Conservation (phyloP, 352 stramenopile genomes). For the Phytophthora sojae region DNA sequence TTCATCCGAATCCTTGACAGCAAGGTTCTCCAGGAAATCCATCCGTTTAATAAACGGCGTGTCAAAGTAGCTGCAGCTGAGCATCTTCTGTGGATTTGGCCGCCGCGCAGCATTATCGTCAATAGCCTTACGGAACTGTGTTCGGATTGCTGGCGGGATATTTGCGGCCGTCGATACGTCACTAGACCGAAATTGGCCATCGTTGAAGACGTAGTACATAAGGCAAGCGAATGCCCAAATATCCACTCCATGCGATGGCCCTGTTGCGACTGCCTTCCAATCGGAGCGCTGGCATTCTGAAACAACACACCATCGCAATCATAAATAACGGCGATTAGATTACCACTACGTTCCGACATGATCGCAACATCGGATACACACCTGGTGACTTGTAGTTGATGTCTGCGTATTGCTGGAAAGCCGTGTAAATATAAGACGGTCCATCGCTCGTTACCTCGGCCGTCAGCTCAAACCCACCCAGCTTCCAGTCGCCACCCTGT, state of each 20-base stretch:
- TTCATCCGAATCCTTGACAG: constrained; percentile 93
- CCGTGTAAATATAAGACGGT: constrained; percentile 78
- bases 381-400: constrained; percentile 83
- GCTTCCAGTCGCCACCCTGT: constrained; percentile 95
- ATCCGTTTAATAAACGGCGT: constrained; percentile 94
- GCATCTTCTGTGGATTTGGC: constrained; percentile 86
- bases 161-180: constrained; percentile 72
- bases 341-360: not conserved
- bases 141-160: constrained; percentile 67
- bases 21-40: constrained; percentile 94
- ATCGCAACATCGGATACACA: constrained; percentile 47
- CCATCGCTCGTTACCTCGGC: constrained; percentile 87
- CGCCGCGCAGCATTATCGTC: constrained; percentile 68
- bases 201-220: constrained; percentile 84
- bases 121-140: constrained; percentile 86
- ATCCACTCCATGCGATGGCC: constrained; percentile 67
- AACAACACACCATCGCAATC: constrained; percentile 14
- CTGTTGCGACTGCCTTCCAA: constrained; percentile 66
- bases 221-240: constrained; percentile 83
- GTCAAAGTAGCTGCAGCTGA: constrained; percentile 92
- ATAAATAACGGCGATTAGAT: constrained; percentile 11
- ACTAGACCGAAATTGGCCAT: constrained; percentile 61
- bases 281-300: constrained; percentile 85
- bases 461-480: constrained; percentile 93
- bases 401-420: constrained; percentile 87